These are phyloP conservation scores for Phytophthora syringae DNA, from an alignment of 352 stramenopile species.

Conservation along the genomic window DNA sequence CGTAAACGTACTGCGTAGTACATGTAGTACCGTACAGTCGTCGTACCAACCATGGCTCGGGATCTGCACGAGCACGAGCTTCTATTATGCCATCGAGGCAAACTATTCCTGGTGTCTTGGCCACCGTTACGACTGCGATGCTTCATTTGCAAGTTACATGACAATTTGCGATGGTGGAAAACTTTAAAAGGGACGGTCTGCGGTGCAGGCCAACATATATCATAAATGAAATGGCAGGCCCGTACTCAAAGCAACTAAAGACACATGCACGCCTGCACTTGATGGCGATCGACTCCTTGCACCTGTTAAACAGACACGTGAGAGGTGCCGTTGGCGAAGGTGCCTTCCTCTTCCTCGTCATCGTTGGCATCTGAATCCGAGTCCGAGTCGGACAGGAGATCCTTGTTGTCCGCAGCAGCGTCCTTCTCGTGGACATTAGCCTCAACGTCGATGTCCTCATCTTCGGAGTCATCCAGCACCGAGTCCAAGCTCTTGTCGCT, in stretches of 20 bases:
- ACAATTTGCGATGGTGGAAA: constrained; percentile 1
- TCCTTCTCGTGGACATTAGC: constrained; percentile 43
- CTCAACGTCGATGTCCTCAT: constrained; percentile 64
- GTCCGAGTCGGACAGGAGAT: constrained; percentile 60
- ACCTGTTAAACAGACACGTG: constrained; percentile 48
- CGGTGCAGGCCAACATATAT: constrained; percentile 15
- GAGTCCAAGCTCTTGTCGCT: constrained; percentile 39
- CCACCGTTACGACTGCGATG: constrained; percentile 2
- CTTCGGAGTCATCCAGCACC: constrained; percentile 46
- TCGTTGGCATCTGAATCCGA: constrained; percentile 54
- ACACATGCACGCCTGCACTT: constrained; percentile 26
- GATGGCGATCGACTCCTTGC: not conserved
- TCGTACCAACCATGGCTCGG: no score
- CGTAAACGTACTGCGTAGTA: not conserved
- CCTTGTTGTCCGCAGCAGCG: constrained; percentile 39
- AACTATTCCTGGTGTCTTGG: not conserved
- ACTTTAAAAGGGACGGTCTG: not conserved
- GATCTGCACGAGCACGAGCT: no score
- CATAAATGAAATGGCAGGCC: constrained; percentile 29
- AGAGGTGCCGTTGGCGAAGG: constrained; percentile 52
- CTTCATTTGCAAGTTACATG: not conserved
- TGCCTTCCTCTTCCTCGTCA: constrained; percentile 59
- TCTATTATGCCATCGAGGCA: no score
- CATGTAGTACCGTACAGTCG: no score
- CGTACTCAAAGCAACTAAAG: constrained; percentile 15